Conservation (phyloP, 225 moss, liverwort and hornwort genomes). For the Pseudisothecium myosuroides region DNA sequence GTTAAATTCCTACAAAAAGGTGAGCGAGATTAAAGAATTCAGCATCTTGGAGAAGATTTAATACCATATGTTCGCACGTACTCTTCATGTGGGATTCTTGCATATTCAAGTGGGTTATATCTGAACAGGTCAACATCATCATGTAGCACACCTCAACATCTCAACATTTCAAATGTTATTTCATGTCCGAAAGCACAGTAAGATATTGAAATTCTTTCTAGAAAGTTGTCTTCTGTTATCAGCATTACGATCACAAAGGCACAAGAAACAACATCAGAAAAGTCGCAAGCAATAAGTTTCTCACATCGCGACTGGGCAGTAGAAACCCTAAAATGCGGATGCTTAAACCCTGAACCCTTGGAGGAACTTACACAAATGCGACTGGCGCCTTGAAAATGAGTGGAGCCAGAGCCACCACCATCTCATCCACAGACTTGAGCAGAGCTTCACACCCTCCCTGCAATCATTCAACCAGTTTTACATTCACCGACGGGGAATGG, state of each 20-base stretch:
- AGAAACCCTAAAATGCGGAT: neutral
- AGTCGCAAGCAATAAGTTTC: neutral
- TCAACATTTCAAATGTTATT: neutral
- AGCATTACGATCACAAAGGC: neutral
- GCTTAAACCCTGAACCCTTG: neutral
- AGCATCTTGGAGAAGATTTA: neutral
- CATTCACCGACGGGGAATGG: neutral
- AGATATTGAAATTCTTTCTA: neutral
- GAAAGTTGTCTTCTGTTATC: neutral
- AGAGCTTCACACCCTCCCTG: constrained; percentile 37
- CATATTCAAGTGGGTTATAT: constrained; percentile 53
- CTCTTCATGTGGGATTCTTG: constrained; percentile 42
- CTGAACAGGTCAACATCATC: constrained; percentile 2
- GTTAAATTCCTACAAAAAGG: neutral
- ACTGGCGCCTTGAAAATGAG: constrained; percentile 41
- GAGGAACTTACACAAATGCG: constrained; percentile 28
- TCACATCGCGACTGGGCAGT: neutral
- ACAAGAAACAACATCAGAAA: neutral
- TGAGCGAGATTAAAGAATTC: neutral
- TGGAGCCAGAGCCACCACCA: constrained; percentile 33
- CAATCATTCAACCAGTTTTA: neutral
- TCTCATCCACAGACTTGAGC: constrained; percentile 27
- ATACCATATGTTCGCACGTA: constrained; percentile 46
- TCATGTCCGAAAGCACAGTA: neutral
- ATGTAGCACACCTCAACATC: neutral